A percentile compares a stretch with the other conserved stretches of the same genome.
Evolutionary conservation across 2,329 filamentous ascomycete species (phyloP).

Genomic region (Fusarium torulosum): DNA sequence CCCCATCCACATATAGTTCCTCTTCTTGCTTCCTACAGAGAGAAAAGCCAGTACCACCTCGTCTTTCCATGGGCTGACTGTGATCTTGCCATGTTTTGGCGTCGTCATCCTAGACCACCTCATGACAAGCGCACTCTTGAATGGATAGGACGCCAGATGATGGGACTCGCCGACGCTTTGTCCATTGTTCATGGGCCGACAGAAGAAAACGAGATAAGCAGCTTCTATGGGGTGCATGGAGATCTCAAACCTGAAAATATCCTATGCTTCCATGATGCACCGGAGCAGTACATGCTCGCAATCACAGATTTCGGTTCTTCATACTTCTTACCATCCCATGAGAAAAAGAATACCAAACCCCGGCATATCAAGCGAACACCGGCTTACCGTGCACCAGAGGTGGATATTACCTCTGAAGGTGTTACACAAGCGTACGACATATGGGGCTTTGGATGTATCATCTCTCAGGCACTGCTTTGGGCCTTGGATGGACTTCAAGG

Average conservation of each 20-base stretch:
- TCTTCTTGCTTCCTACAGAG: background rate
- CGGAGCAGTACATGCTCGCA: too few relatives aligned
- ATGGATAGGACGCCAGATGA: background rate
- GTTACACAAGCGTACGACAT: background rate
- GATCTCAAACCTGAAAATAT: constrained; percentile 4
- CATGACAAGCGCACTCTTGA: rapidly evolving
- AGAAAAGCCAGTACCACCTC: background rate
- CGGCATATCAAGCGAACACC: background rate
- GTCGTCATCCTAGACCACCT: background rate
- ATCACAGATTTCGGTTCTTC: background rate
- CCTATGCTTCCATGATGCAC: background rate
- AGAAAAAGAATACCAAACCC: rapidly evolving
- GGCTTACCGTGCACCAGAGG: background rate
- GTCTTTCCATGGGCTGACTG: background rate
- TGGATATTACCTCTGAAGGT: background rate
- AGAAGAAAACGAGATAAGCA: too few relatives aligned
- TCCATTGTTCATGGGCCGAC: background rate
- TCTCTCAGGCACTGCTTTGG: background rate
- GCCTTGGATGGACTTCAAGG: rapidly evolving
- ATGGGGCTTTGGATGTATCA: background rate
- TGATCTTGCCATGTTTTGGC: background rate
- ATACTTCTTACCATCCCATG: rapidly evolving
- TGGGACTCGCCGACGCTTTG: background rate
- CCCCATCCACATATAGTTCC: background rate
- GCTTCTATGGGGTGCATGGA: background rate